Evolutionary conservation across 352 stramenopile species (phyloP).

Genomic region (Bremia lactucae): DNA sequence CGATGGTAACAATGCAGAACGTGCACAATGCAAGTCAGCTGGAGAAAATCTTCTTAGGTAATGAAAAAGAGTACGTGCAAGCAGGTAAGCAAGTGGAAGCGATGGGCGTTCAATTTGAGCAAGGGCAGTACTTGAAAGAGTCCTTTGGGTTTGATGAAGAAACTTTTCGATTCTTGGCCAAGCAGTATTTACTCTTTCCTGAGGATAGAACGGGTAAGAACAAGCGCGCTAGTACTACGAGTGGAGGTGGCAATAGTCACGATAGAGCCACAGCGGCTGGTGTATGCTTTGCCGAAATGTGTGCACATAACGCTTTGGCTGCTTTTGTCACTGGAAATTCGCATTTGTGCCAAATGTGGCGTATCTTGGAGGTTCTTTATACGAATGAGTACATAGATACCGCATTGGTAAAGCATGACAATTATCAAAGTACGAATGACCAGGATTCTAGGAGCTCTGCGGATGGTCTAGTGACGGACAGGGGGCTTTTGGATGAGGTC

Average conservation of each 20-base stretch:
- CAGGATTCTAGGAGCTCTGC: constrained; percentile 6
- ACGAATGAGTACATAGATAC: constrained; percentile 24
- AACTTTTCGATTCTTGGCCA: constrained; percentile 73
- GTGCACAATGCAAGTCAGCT: constrained; percentile 44
- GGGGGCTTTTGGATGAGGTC: constrained; percentile 7
- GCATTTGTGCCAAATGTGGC: constrained; percentile 80
- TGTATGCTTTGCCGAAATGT: constrained; percentile 61
- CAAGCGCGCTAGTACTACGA: constrained; percentile 1
- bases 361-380: constrained; percentile 72
- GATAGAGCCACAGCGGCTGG: constrained; percentile 4
- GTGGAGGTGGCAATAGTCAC: constrained; percentile 3
- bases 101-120: constrained; percentile 58
- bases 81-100: constrained; percentile 41
- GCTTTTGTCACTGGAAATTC: constrained; percentile 62
- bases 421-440: constrained; percentile 1
- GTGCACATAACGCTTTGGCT: constrained; percentile 71
- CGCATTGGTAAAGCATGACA: constrained; percentile 2
- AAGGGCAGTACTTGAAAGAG: constrained; percentile 57
- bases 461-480: too few species aligned
- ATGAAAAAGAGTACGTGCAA: constrained; percentile 45
- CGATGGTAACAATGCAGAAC: constrained; percentile 71
- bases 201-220: constrained; percentile 3
- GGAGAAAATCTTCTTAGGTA: constrained; percentile 59
- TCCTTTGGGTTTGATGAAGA: constrained; percentile 82
- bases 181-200: constrained; percentile 51